These are phyloP conservation scores for Trebouxia sp. DNA, from an alignment of 139 green algal species.

Conservation along the genomic window DNA sequence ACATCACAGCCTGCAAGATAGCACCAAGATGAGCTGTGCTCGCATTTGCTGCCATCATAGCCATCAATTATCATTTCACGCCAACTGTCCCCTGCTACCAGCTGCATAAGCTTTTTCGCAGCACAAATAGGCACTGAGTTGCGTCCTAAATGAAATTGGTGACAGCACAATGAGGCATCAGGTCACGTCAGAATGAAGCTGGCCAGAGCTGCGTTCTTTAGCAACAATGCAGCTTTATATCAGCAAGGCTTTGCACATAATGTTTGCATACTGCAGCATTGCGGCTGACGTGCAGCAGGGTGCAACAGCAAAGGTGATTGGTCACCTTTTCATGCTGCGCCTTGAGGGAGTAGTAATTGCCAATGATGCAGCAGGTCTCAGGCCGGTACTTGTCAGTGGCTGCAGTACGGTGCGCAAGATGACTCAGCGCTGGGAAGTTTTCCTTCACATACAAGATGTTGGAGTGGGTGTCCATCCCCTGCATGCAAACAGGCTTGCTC, in stretches of 20 bases:
- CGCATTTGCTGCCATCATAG: too few species aligned
- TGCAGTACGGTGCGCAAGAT: conserved; percentile 80
- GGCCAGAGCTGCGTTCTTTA: too few species aligned
- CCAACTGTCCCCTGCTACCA: background rate
- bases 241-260: too few species aligned
- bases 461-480: conserved; percentile 93
- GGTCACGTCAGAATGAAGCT: too few species aligned
- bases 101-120: background rate
- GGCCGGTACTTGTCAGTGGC: conserved; percentile 88
- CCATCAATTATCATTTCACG: conserved; percentile 7
- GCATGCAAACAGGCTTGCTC: conserved; percentile 20
- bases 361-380: conserved; percentile 93
- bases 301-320: too few species aligned
- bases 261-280: background rate
- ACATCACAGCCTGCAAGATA: conserved; percentile 83
- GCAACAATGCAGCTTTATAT: too few species aligned
- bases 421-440: conserved; percentile 68
- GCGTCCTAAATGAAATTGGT: too few species aligned
- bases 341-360: conserved; percentile 98
- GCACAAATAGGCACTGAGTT: too few species aligned
- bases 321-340: conserved; percentile 54
- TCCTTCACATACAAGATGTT: conserved; percentile 98
- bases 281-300: background rate
- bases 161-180: too few species aligned
- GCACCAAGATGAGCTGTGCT: too few species aligned